A percentile compares a stretch with the other conserved stretches of the same genome.
Conservation (phyloP, 176 grass and related monocot genomes). For the Avena atlantica region DNA sequence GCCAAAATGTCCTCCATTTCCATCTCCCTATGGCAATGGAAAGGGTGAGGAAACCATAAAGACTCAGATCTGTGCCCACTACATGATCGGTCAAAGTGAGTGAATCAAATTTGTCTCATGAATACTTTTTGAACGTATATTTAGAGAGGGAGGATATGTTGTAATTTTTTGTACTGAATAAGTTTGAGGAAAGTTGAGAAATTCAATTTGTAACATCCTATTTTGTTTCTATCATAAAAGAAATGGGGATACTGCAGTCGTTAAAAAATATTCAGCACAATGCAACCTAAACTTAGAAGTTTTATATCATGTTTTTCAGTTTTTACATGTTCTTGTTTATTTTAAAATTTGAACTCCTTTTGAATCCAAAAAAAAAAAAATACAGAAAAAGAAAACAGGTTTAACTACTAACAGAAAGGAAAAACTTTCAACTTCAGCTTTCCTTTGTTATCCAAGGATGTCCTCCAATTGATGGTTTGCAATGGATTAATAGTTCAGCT, state of each 20-base stretch:
- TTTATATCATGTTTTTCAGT: background rate
- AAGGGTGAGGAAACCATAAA: background rate
- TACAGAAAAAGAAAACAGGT: background rate
- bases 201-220: background rate
- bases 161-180: background rate
- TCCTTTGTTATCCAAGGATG: slow-evolving; percentile 5
- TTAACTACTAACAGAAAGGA: background rate
- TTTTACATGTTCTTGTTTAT: background rate
- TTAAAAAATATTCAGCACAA: background rate
- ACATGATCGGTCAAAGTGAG: background rate
- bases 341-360: background rate
- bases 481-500: background rate
- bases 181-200: background rate
- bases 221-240: background rate
- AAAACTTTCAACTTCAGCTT: background rate
- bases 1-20: background rate
- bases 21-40: background rate
- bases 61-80: background rate
- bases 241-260: background rate
- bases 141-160: background rate
- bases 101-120: background rate
- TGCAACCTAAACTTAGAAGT: background rate
- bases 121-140: background rate
- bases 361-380: background rate
- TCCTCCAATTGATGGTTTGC: background rate